A percentile compares a stretch with the other conserved stretches of the same genome.
These are phyloP conservation scores for Pholiota conissans DNA, from an alignment of 768 basidiomycete genomes.

Conservation along the genomic window DNA sequence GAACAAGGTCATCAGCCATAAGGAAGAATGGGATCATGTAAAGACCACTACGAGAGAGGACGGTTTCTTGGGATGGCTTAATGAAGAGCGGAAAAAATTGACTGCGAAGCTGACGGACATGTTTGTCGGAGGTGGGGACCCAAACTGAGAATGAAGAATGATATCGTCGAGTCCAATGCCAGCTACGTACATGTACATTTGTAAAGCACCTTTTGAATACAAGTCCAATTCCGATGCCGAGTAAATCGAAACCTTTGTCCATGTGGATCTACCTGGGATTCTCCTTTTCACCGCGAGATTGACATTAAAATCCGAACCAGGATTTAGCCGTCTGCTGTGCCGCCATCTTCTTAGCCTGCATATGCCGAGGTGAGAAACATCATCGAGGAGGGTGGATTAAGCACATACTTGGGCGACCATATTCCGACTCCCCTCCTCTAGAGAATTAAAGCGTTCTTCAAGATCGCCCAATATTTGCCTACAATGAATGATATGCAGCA, in stretches of 20 bases:
- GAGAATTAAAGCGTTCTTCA: conserved; percentile 59
- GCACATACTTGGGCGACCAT: conserved; percentile 66
- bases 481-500: neutral
- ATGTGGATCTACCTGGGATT: neutral
- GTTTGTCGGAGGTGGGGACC: conserved; percentile 24
- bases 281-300: too few species aligned
- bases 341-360: conserved; percentile 63
- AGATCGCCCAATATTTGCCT: conserved; percentile 66
- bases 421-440: conserved; percentile 65
- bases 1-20: conserved; percentile 37
- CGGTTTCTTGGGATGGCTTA: conserved; percentile 43
- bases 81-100: conserved; percentile 44
- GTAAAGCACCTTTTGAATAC: neutral
- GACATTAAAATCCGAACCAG: conserved; percentile 63
- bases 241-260: neutral
- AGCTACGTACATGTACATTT: neutral
- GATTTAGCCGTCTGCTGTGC: conserved; percentile 61
- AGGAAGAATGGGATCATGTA: conserved; percentile 47
- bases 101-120: conserved; percentile 36
- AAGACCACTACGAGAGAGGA: conserved; percentile 36
- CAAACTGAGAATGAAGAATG: conserved; percentile 3
- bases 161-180: neutral
- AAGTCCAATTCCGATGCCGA: neutral
- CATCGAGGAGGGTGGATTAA: too few species aligned
- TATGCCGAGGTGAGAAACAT: neutral